Conservation (phyloP, 1,284 basidiomycete species). For the Boletus mariae region DNA sequence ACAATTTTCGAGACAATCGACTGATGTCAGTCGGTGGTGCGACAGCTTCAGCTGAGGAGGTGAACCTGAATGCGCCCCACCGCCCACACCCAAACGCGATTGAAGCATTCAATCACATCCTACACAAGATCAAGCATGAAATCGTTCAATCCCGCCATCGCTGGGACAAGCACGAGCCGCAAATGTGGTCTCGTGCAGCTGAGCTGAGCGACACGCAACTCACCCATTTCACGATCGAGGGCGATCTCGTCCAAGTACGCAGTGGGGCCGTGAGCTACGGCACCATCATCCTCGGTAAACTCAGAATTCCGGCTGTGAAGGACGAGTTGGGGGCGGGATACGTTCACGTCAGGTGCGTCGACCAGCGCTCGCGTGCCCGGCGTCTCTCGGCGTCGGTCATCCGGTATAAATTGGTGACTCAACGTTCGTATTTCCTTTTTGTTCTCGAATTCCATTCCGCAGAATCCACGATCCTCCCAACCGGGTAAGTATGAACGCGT, state of each 20-base stretch:
- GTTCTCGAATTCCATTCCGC: slow-evolving; percentile 12
- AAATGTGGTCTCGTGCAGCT: slow-evolving; percentile 64
- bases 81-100: slow-evolving; percentile 53
- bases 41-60: slow-evolving; percentile 53
- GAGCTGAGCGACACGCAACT: slow-evolving; percentile 53
- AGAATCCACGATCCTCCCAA: slow-evolving; percentile 74
- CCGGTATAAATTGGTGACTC: slow-evolving; percentile 10
- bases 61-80: slow-evolving; percentile 58
- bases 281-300: slow-evolving; percentile 70
- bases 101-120: slow-evolving; percentile 57
- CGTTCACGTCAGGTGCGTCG: slow-evolving; percentile 65
- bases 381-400: slow-evolving; percentile 5
- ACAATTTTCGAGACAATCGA: neutral
- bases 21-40: neutral
- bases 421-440: slow-evolving; percentile 6
- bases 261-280: slow-evolving; percentile 55
- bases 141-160: slow-evolving; percentile 60
- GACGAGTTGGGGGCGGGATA: slow-evolving; percentile 63
- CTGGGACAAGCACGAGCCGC: slow-evolving; percentile 71
- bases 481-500: slow-evolving; percentile 39
- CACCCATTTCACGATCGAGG: slow-evolving; percentile 47
- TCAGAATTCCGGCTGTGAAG: slow-evolving; percentile 62
- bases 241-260: slow-evolving; percentile 57
- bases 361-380: slow-evolving; percentile 1
- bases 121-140: slow-evolving; percentile 55